Percentiles rank a stretch among this genome's conserved stretches.
phyloP scores from a whole-genome alignment of 2,329 filamentous ascomycete genomes.

The Aquanectria penicillioides region DNA sequence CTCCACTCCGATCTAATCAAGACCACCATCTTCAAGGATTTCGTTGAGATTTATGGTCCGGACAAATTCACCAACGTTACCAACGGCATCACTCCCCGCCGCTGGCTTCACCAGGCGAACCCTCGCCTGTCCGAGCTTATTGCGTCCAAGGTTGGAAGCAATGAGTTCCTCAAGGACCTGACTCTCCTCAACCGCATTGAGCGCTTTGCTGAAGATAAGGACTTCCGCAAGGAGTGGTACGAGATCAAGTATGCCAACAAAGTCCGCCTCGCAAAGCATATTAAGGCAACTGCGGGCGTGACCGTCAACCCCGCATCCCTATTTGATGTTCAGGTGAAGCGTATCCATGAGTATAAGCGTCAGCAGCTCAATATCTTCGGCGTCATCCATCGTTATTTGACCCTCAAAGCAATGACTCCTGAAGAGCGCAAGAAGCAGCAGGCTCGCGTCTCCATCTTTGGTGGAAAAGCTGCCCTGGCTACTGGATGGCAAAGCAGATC shows the following conservation, averaged over 20 bases:
- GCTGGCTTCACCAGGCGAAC: conserved; percentile 98
- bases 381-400: conserved; percentile 92
- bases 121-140: conserved; percentile 92
- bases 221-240: conserved; percentile 93
- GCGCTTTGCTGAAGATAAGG: conserved; percentile 82
- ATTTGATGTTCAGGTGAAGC: conserved; percentile 98
- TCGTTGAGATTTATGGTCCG: conserved; percentile 91
- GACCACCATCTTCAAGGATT: conserved; percentile 99
- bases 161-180: conserved; percentile 90
- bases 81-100: conserved; percentile 94
- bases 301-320: conserved; percentile 87
- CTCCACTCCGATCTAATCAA: conserved; percentile 97
- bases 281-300: conserved; percentile 82
- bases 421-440: conserved; percentile 88
- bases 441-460: conserved; percentile 94
- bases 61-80: conserved; percentile 99
- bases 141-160: conserved; percentile 84
- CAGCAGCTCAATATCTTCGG: conserved; percentile 99
- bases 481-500: conserved; percentile 99
- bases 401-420: conserved; percentile 84
- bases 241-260: conserved; percentile 99
- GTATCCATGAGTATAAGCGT: conserved; percentile 99
- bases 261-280: conserved; percentile 88
- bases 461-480: conserved; percentile 98
- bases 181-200: conserved; percentile 89